Base-by-base conservation (phyloP, 495 filamentous ascomycete species). In the Astrothelium macrocarpum region DNA sequence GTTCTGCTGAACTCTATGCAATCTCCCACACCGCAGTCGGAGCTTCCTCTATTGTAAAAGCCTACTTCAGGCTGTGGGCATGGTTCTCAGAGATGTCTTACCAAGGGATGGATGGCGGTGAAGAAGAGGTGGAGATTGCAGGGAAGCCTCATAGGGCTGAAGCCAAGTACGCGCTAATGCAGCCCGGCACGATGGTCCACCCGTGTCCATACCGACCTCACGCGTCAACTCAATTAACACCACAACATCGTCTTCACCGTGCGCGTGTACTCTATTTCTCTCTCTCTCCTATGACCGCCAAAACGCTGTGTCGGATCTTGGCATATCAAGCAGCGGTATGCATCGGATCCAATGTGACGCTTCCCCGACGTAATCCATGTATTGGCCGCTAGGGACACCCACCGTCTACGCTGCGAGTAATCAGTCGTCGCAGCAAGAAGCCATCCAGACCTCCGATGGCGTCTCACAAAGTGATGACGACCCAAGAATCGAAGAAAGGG, bases 301-400 rank as follows among this genome's bases (percentile, higher is more conserved):
- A 9, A 20, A 9, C 49, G 10, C 43, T 49, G 3, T 18, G n/a
- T 18, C 43, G n/a, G 18, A 49, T 4, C n/a, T 20, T 4, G 3
- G 43, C 43, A 49, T 11, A 49, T 9, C 43, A 49, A 49, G n/a
- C 49, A 16, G 49, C 49, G 49, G 49, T 56, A 56, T 56, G 49
- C 49, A 56, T 29, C 1, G 20, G 49, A 3, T 29, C 25, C 23
- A 29, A 56, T 56, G 49, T 29, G 28, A 29, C 25, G 25, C 25
- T 29, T 20, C 12, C 2, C 49, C 23, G 25, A 5, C 49, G 9
- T 59, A 32, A 84, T 82, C 82, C 81, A 97, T 97, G 92, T 97
- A 97, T 82, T 97, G 93, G 93, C 93, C 93, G 70, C 81, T 94
- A 77, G 91, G 90, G 74, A 89, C 91, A 66, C 91, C 92, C 65